Conservation (phyloP, 2,329 filamentous ascomycete species). For the Raffaelea ambrosiae region DNA sequence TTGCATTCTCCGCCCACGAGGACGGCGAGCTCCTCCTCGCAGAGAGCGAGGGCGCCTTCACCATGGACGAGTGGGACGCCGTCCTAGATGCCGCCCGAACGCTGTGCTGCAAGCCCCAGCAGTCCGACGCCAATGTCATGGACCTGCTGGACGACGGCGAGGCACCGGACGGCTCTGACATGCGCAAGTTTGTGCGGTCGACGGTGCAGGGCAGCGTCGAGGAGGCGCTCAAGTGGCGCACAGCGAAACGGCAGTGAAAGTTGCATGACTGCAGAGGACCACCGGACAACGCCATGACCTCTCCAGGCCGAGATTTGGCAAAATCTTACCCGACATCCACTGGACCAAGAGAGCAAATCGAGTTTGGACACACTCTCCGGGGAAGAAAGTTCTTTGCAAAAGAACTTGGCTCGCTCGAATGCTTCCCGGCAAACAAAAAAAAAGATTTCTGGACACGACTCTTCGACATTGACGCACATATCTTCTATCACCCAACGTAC, state of each 20-base stretch:
- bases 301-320: no score
- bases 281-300: no score
- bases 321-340: no score
- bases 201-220: constrained; percentile 47
- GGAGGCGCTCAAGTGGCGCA: constrained; percentile 49
- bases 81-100: constrained; percentile 56
- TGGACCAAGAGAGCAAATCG: no score
- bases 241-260: constrained; percentile 1
- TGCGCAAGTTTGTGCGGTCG: constrained; percentile 54
- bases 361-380: no score
- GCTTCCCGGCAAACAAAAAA: no score
- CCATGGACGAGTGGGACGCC: constrained; percentile 65
- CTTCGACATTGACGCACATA: no score
- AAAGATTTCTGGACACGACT: no score
- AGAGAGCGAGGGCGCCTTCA: constrained; percentile 76
- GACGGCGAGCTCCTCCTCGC: constrained; percentile 65
- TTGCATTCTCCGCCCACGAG: constrained; percentile 64
- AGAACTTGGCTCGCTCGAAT: no score
- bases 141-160: constrained; percentile 38
- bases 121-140: constrained; percentile 24
- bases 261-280: no score
- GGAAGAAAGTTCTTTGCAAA: no score
- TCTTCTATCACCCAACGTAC: no score
- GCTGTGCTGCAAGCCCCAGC: constrained; percentile 46
- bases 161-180: constrained; percentile 31